Evolutionary conservation across 116 monocot species (phyloP), one percentile per base, ranked within the genome.

Genomic region (Thalassia testudinum): DNA sequence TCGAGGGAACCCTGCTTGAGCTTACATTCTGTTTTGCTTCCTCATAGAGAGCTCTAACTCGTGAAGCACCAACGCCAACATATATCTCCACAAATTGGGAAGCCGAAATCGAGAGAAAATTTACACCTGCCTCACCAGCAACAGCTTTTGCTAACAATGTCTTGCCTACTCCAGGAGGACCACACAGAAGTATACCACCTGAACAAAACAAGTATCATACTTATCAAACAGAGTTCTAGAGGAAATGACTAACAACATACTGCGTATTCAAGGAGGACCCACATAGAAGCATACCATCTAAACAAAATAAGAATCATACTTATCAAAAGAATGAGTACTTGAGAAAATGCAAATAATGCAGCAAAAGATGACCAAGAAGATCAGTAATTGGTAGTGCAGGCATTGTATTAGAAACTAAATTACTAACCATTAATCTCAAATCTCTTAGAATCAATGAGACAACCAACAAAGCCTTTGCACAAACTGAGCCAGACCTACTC

Each of bases 61-160:
- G 90, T 61, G 90, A 90, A 51, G 90, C 90, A 67, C 90, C 90
- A 67, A 90, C 90, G 59, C 84, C 90, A 59, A 90, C 90, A 68
- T 90, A 90, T 70, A 90, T 90, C 71, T 90, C 90, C 29, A 90
- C 90, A 80, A 90, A 90, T 43, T 90, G 90, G 14, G 84, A 90
- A 34, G 90, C 90, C 58, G 90, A 90, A 70, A 90, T 90, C 17
- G 90, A 90, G 61, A 90, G 84, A 59, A 90, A 90, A 52, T 90
- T 90, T 1, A 90, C 84, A 26, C 90, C 90, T 15, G 90, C 84
- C 60, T 90, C 90, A 24, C 90, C 90, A 70, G 90, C 90, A 65
- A 90, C 90, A 75, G 84, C 90, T 50, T 90, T 90, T 57, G 90
- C 90, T 64, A 90, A 63, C 61, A 90, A 80, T 43, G 90, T 90